Evolutionary conservation across 805 yeast genomes (phyloP).

Genomic region (Pichia paraexigua): DNA sequence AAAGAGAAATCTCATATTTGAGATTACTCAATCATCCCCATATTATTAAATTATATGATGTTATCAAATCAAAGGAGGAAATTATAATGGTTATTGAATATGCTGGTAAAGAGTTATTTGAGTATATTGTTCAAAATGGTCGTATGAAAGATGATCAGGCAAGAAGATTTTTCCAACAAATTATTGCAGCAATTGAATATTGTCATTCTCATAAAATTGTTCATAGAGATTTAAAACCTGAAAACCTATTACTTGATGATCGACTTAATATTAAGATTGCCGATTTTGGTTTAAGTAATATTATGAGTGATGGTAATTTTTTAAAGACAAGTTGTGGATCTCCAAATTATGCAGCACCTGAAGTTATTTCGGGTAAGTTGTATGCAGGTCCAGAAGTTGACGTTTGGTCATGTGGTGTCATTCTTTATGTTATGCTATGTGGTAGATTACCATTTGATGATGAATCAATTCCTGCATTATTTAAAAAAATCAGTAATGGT

Average conservation of each 20-base stretch:
- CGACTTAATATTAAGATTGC: slow-evolving; percentile 90
- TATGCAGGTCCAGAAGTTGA: slow-evolving; percentile 98
- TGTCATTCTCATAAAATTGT: slow-evolving; percentile 96
- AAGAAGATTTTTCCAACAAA: slow-evolving; percentile 89
- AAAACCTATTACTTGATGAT: slow-evolving; percentile 82
- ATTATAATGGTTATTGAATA: slow-evolving; percentile 96
- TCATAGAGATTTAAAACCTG: slow-evolving; percentile 95
- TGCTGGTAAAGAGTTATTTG: slow-evolving; percentile 94
- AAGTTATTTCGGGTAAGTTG: slow-evolving; percentile 86
- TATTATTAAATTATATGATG: slow-evolving; percentile 91
- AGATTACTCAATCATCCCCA: slow-evolving; percentile 90
- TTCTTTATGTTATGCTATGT: slow-evolving; percentile 89
- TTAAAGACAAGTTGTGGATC: slow-evolving; percentile 93
- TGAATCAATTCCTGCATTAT: slow-evolving; percentile 88
- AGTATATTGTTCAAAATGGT: slow-evolving; percentile 90
- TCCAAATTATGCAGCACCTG: slow-evolving; percentile 97
- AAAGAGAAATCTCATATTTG: slow-evolving; percentile 86
- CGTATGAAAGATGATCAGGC: slow-evolving; percentile 90
- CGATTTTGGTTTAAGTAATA: slow-evolving; percentile 89
- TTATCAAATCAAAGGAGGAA: slow-evolving; percentile 89
- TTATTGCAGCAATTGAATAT: slow-evolving; percentile 92
- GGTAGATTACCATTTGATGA: slow-evolving; percentile 95
- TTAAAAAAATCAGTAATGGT: slow-evolving; percentile 88
- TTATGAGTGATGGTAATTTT: slow-evolving; percentile 97
- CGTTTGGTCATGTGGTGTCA: slow-evolving; percentile 97